Evolutionary conservation across 352 stramenopile species (phyloP), one percentile per base, ranked within the genome.

Genomic region (Pythium periplocum): DNA sequence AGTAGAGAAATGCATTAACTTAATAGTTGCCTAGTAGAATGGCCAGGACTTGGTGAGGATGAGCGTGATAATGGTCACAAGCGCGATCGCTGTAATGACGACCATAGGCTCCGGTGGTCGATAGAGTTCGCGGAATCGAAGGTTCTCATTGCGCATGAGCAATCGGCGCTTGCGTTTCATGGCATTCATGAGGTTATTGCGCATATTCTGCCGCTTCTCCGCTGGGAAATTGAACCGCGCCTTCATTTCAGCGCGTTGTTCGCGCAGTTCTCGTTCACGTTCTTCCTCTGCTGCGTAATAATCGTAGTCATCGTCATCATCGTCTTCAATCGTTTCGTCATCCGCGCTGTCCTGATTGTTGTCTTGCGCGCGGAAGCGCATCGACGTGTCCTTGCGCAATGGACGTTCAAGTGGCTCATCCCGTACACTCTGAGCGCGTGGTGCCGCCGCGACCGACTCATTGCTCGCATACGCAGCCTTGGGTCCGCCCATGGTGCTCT

Each of bases 71-170:
- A 83, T 72, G 3, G 73, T 81, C 4, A 81, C 60, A 31, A 92
- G 57, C 37, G 68, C 40, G 26, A 78, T 38, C 10, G 77, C 71
- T 4, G 74, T 66, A 35, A 86, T n/a, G 52, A 92, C 47, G 48
- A 85, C 82, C 36, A 76, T 71, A 6, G 75, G 76, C 61, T 92
- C 82, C 0, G 82, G 82, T 2, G 78, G 58, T 42, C 72, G 73
- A 67, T 90, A 89, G 6, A 92, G 58, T 48, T 90, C 77, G 4
- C 77, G 78, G 54, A 90, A 90, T 54, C 77, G 82, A 50, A 92
- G 53, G 55, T 89, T 90, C 58, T 90, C 71, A 47, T 81, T 86
- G 59, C 69, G 73, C 53, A 70, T 64, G 48, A 89, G 59, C 67
- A 89, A 64, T 4, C 73, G 78, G 35, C 76, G 72, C 55, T 88